Percentiles rank a stretch among this genome's conserved stretches.
phyloP scores from a whole-genome alignment of 164 flowering plant genomes.

The Macadamia integrifolia region DNA sequence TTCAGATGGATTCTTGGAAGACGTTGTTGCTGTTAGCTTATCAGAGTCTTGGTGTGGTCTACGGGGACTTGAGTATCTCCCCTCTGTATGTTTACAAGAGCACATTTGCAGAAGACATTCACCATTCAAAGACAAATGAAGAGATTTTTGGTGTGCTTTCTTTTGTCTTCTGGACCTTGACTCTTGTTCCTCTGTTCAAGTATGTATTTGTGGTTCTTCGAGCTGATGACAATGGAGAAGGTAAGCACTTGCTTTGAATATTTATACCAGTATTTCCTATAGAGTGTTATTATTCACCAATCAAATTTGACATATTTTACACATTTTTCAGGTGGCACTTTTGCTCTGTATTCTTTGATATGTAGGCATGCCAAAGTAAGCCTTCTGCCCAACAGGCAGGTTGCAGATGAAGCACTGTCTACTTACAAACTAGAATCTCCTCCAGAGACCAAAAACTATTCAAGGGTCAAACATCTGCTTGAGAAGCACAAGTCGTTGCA shows the following conservation, averaged over 20 bases:
- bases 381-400: constrained; percentile 55
- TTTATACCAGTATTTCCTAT: neutral
- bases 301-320: neutral
- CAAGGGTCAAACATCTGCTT: constrained; percentile 47
- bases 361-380: constrained; percentile 56
- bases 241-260: constrained; percentile 14
- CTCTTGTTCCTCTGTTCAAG: constrained; percentile 33
- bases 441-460: constrained; percentile 45
- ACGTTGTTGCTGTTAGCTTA: constrained; percentile 57
- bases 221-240: constrained; percentile 45
- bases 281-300: neutral
- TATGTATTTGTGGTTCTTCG: constrained; percentile 35
- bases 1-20: constrained; percentile 81
- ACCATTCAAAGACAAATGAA: constrained; percentile 79
- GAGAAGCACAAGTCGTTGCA: constrained; percentile 72
- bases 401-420: constrained; percentile 66
- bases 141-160: constrained; percentile 45
- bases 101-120: constrained; percentile 41
- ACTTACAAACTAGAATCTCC: constrained; percentile 52
- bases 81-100: constrained; percentile 85
- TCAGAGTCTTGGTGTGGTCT: constrained; percentile 88
- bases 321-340: constrained; percentile 49
- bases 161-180: constrained; percentile 30
- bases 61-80: constrained; percentile 84
- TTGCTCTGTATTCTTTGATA: constrained; percentile 51